phyloP scores from a whole-genome alignment of 2,329 filamentous ascomycete species.

The Tolypocladium guangdongense region DNA sequence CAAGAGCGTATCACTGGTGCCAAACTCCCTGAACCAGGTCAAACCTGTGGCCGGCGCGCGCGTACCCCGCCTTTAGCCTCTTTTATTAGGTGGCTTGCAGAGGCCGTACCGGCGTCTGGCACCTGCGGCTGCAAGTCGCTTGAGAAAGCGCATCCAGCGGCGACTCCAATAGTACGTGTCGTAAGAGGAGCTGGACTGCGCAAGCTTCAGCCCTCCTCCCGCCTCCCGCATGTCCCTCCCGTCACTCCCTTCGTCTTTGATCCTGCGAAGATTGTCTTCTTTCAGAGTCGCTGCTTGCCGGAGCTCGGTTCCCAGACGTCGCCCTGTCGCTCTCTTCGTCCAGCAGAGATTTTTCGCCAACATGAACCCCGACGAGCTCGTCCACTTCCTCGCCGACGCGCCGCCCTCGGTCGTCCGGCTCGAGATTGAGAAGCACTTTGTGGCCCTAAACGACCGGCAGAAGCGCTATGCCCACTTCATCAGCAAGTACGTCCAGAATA shows the following conservation, averaged over 20 bases:
- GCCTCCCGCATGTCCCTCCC: constrained; percentile 20
- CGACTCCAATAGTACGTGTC: not conserved
- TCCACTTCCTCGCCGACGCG: constrained; percentile 81
- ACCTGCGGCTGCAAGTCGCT: not conserved
- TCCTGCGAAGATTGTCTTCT: constrained; percentile 23
- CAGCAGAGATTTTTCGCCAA: constrained; percentile 15
- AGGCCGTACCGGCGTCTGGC: not conserved
- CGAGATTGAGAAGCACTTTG: constrained; percentile 88
- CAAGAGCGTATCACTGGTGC: not conserved
- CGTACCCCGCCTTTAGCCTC: not conserved
- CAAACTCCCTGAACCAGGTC: not conserved
- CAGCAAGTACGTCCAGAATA: constrained; percentile 48
- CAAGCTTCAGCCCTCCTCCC: constrained; percentile 6
- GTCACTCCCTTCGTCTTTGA: constrained; percentile 14
- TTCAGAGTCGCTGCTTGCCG: constrained; percentile 17
- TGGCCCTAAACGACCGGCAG: constrained; percentile 61
- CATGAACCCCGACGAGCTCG: constrained; percentile 50
- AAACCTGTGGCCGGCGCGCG: not conserved
- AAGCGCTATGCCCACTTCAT: constrained; percentile 90
- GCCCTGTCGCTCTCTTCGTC: constrained; percentile 6
- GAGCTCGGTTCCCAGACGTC: constrained; percentile 9
- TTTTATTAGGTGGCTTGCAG: not conserved
- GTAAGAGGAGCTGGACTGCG: not conserved
- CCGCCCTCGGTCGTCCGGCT: constrained; percentile 82
- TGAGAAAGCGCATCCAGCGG: not conserved